Evolutionary conservation across 78 protist species (phyloP).

Genomic region (Dictyostelium firmibasis): DNA sequence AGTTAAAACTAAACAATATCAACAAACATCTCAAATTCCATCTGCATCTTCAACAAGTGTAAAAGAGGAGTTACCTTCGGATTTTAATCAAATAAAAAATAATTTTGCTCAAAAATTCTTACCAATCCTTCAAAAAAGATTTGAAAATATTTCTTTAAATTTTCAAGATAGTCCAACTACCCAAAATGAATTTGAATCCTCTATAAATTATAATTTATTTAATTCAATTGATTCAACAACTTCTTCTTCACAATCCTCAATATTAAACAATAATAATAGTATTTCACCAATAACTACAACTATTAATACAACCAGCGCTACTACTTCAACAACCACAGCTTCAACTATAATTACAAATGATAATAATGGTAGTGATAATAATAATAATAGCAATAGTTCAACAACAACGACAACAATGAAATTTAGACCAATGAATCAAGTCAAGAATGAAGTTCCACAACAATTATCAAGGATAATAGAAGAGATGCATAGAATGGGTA

Average conservation of each 20-base stretch:
- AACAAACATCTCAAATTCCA: not conserved
- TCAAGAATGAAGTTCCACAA: conserved; percentile 64
- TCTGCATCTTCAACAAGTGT: not conserved
- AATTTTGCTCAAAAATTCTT: conserved; percentile 38
- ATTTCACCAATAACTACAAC: not conserved
- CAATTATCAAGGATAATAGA: conserved; percentile 34
- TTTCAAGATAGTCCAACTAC: conserved; percentile 5
- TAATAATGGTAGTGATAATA: not conserved
- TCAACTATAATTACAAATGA: not conserved
- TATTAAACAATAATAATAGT: not conserved
- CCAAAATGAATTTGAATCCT: conserved; percentile 1
- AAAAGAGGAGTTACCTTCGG: conserved; percentile 33
- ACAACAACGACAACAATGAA: not conserved
- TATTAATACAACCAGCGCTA: not conserved
- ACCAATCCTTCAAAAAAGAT: conserved; percentile 53
- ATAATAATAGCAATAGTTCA: not conserved
- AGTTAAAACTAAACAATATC: not conserved
- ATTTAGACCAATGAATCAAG: conserved; percentile 16
- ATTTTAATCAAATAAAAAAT: conserved; percentile 54
- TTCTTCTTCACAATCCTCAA: conserved; percentile 6
- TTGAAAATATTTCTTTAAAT: conserved; percentile 21
- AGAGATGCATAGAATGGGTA: conserved; percentile 79
- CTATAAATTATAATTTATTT: not conserved
- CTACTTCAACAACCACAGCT: not conserved
- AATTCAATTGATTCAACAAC: conserved; percentile 1